A percentile compares a stretch with the other conserved stretches of the same genome.
Conservation (phyloP, 441 rosid genomes). For the Syzygium syzygioides region DNA sequence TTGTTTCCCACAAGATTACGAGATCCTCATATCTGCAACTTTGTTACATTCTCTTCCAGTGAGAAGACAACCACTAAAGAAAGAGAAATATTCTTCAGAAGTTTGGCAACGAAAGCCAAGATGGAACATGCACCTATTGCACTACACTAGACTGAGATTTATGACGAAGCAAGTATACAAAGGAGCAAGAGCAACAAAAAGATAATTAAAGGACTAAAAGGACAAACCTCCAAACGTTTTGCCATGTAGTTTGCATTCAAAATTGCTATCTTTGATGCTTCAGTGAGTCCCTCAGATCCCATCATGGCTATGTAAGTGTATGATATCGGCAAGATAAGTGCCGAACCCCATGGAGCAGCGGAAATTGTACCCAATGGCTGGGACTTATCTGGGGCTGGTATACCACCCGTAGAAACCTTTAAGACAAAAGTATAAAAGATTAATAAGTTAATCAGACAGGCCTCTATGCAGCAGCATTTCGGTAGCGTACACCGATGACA, state of each 20-base stretch:
- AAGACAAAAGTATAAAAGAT: slow-evolving; percentile 15
- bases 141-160: not conserved
- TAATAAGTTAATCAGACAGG: slow-evolving; percentile 3
- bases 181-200: not conserved
- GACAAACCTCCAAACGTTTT: slow-evolving; percentile 82
- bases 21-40: not conserved
- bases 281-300: slow-evolving; percentile 95
- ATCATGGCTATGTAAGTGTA: slow-evolving; percentile 95
- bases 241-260: slow-evolving; percentile 99
- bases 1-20: not conserved
- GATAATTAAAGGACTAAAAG: not conserved
- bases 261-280: slow-evolving; percentile 91
- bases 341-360: slow-evolving; percentile 99
- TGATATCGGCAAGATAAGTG: slow-evolving; percentile 92
- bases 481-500: not conserved
- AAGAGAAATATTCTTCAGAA: not conserved
- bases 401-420: slow-evolving; percentile 74
- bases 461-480: not conserved
- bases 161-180: not conserved
- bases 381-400: slow-evolving; percentile 69
- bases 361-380: slow-evolving; percentile 79
- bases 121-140: not conserved
- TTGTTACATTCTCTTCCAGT: not conserved
- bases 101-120: not conserved
- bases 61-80: not conserved